Evolutionary conservation across 2,329 filamentous ascomycete genomes (phyloP), one percentile per base, ranked within the genome.

Genomic region (Tolypocladium amazonense): DNA sequence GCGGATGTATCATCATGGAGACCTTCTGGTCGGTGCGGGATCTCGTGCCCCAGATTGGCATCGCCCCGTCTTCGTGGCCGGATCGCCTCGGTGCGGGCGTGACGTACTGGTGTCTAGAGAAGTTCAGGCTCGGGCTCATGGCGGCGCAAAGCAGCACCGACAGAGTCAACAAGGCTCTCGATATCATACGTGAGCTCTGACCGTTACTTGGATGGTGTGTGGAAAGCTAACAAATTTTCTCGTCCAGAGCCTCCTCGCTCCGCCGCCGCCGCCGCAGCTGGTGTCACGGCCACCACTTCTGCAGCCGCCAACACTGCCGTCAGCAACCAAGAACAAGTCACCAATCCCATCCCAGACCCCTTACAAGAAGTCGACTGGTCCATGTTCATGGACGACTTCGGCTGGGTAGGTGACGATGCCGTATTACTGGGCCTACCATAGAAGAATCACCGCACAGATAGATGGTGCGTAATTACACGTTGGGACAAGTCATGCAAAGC

Each of bases 371-470:
- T 81, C 47, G 79, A 81, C 66, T 81, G 78, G 78, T 73, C 76
- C 61, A 75, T 78, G 59, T 75, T 81, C 38, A 76, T 80, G 72
- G 76, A 79, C 59, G 79, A 81, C 54, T 79, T 80, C 65, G 77
- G 78, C 61, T 79, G 77, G 78, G 68, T 65, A 2, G 67, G 67
- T 18, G 66, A 70, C 9, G 69, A 71, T 1, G 62, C 67, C 4
- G 64, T 73, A 0, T 66, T 74, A 23, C 60, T 72, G 27, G 69
- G 70, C 15, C 63, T 70, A 20, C 63, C 68, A 35, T 70, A 64
- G 64, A 53, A 35, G 30, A 20, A 20, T 23, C 6, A n/a, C 1
- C 2, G 12, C 30, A 6, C 11, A 6, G 8, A 15, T 15, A 9
- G 50, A 12, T n/a, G 18, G 25, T 25, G 30, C 14, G 18, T 12